Evolutionary conservation across 1,139 yeast species (phyloP).

Genomic region (Scheffersomyces segobiensis): DNA sequence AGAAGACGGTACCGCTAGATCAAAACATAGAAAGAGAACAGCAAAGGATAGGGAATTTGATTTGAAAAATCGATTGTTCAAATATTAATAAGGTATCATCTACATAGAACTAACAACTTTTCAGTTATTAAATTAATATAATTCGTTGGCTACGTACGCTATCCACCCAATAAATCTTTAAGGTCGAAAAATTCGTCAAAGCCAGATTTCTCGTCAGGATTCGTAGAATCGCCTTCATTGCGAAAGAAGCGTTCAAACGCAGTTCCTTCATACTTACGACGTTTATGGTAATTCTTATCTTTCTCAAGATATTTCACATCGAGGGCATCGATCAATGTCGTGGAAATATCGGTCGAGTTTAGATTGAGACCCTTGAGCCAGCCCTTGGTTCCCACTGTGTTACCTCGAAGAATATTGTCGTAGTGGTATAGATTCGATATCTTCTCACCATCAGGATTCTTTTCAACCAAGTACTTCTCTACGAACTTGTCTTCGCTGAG

Average conservation of each 20-base stretch:
- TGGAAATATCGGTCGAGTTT: conserved; percentile 13
- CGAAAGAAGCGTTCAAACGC: conserved; percentile 10
- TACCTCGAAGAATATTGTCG: conserved; percentile 26
- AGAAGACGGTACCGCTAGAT: conserved; percentile 38
- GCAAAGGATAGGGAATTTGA: conserved; percentile 50
- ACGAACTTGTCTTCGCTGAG: conserved; percentile 25
- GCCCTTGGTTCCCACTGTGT: conserved; percentile 11
- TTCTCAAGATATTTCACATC: conserved; percentile 19
- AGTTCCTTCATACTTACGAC: conserved; percentile 11
- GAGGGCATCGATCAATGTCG: conserved; percentile 19
- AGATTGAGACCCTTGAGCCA: conserved; percentile 19
- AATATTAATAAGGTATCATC: conserved; percentile 18
- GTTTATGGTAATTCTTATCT: conserved; percentile 13
- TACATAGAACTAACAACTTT: neutral
- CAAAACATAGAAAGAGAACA: conserved; percentile 41
- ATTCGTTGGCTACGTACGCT: neutral
- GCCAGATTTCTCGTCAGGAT: conserved; percentile 12
- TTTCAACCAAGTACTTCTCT: conserved; percentile 23
- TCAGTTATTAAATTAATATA: neutral
- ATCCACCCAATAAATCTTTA: conserved; percentile 21
- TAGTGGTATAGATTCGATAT: conserved; percentile 32
- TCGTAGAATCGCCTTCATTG: conserved; percentile 7
- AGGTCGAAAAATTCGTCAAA: conserved; percentile 37
- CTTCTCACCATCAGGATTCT: conserved; percentile 5
- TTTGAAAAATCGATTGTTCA: conserved; percentile 40